Evolutionary conservation across 176 grass and related monocot species (phyloP).

Genomic region (Triticum urartu): DNA sequence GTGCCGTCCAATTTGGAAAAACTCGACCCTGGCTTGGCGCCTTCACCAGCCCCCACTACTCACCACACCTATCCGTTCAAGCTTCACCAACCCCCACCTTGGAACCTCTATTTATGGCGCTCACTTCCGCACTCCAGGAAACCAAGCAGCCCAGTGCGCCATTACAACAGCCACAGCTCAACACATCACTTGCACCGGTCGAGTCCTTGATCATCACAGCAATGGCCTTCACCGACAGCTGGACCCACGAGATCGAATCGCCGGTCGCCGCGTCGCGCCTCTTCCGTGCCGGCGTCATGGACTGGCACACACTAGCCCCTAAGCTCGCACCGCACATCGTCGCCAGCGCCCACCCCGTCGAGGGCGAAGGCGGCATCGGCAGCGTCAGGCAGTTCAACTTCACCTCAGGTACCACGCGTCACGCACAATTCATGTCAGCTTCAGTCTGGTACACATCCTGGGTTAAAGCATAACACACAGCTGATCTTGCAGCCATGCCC

Average conservation of each 20-base stretch:
- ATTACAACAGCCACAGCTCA: background rate
- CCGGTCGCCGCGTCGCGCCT: slow-evolving; percentile 50
- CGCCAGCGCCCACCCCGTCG: slow-evolving; percentile 39
- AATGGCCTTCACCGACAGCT: slow-evolving; percentile 42
- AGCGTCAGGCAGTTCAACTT: slow-evolving; percentile 90
- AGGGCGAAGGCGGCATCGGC: slow-evolving; percentile 47
- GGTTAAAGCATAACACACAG: background rate
- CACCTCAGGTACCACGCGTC: slow-evolving; percentile 37
- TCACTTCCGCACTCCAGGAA: background rate
- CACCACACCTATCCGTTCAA: background rate
- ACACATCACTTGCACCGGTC: background rate
- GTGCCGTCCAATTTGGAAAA: slow-evolving; percentile 1
- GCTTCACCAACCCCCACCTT: slow-evolving; percentile 13
- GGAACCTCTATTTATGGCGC: slow-evolving; percentile 33
- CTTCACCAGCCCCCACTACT: background rate
- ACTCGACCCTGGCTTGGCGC: background rate
- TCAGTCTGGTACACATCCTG: background rate
- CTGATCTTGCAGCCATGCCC: slow-evolving; percentile 41
- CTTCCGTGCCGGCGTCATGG: slow-evolving; percentile 64
- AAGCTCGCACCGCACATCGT: slow-evolving; percentile 59
- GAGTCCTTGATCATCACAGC: background rate
- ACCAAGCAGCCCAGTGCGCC: background rate
- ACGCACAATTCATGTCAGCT: background rate
- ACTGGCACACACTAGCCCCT: slow-evolving; percentile 80
- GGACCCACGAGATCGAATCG: slow-evolving; percentile 53